Conservation (phyloP, 1,284 basidiomycete species). For the Agaricales sp. region DNA sequence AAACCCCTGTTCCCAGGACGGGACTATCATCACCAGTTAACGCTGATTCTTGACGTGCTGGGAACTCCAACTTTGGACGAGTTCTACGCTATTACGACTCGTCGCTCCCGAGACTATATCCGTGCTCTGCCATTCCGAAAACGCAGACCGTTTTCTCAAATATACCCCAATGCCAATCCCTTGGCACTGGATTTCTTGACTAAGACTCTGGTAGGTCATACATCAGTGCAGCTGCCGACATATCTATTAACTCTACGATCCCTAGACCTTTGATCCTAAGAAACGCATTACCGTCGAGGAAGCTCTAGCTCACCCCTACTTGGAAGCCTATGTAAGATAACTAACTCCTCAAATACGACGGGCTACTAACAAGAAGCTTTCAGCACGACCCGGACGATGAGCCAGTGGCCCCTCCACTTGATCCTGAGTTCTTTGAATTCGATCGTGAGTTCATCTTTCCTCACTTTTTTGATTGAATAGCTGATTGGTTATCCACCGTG, state of each 20-base stretch:
- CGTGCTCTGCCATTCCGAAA: conserved; percentile 84
- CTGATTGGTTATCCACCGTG: neutral
- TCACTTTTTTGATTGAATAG: neutral
- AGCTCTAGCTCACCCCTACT: conserved; percentile 85
- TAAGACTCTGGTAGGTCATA: conserved; percentile 68
- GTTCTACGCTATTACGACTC: conserved; percentile 83
- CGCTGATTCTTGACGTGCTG: conserved; percentile 83
- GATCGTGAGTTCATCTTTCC: conserved; percentile 35
- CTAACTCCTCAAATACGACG: conserved; percentile 6
- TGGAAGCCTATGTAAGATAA: conserved; percentile 76
- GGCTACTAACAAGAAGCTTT: neutral
- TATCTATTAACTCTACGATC: conserved; percentile 9
- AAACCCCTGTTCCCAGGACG: conserved; percentile 94
- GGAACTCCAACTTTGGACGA: conserved; percentile 91
- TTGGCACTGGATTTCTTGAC: conserved; percentile 86
- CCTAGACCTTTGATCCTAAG: conserved; percentile 82
- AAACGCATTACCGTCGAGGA: conserved; percentile 89
- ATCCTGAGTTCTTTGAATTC: conserved; percentile 90
- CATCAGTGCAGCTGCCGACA: conserved; percentile 3
- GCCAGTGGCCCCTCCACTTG: conserved; percentile 82
- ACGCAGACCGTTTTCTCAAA: conserved; percentile 61
- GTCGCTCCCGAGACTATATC: conserved; percentile 84
- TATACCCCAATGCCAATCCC: conserved; percentile 84
- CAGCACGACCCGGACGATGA: conserved; percentile 91
- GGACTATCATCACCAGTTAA: conserved; percentile 94